phyloP scores from a whole-genome alignment of 2,329 filamentous ascomycete species.

The Beauveria varroae region DNA sequence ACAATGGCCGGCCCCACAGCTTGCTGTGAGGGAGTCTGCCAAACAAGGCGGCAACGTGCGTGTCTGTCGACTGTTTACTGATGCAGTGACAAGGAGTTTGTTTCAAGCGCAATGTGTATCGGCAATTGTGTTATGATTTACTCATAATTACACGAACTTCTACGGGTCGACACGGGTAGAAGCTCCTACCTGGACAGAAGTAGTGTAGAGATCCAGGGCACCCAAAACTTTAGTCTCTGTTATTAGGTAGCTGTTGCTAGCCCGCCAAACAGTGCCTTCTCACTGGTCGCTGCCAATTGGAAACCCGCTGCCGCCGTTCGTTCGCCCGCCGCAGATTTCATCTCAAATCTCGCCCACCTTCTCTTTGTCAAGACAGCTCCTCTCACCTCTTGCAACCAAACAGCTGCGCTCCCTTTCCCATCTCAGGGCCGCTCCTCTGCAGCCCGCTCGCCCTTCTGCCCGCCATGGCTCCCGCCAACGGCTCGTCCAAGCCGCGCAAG shows the following conservation, averaged over 20 bases:
- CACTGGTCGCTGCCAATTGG: background rate
- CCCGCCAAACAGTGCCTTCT: background rate
- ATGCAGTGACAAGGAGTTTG: no score
- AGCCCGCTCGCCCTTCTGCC: constrained; percentile 9
- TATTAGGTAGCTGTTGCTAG: background rate
- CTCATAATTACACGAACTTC: no score
- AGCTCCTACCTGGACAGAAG: no score
- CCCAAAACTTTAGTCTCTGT: background rate
- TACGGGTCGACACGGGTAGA: no score
- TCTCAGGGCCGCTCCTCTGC: constrained; percentile 7
- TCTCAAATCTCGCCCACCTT: constrained; percentile 1
- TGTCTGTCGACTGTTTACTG: no score
- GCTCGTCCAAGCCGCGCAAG: constrained; percentile 26
- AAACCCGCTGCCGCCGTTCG: background rate
- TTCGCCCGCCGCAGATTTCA: constrained; percentile 8
- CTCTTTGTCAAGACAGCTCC: background rate
- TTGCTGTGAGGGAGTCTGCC: background rate
- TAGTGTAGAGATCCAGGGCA: background rate
- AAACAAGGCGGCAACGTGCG: background rate
- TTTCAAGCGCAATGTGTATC: no score
- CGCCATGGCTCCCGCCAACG: constrained; percentile 18
- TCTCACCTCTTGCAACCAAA: background rate
- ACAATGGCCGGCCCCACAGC: background rate
- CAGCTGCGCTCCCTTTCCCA: constrained; percentile 3
- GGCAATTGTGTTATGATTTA: no score